These are phyloP conservation scores for Suhomyces bolitotheri DNA, from an alignment of 1,139 yeast genomes.

Conservation along the genomic window DNA sequence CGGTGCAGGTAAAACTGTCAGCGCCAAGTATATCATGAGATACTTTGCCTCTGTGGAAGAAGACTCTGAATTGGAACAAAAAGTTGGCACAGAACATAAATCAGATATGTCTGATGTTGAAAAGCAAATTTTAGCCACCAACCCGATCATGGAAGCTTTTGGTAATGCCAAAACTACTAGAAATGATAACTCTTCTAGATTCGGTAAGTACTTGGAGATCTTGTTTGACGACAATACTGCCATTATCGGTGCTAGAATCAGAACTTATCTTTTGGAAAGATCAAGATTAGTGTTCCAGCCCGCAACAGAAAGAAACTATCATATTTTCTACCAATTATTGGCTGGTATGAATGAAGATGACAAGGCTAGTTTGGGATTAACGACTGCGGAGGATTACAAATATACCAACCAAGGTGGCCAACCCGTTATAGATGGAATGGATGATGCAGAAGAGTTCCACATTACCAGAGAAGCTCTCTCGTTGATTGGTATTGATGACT, in stretches of 20 bases:
- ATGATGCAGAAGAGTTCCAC: conserved; percentile 75
- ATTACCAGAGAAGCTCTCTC: conserved; percentile 74
- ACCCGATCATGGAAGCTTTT: conserved; percentile 97
- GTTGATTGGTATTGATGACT: conserved; percentile 70
- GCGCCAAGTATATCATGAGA: conserved; percentile 97
- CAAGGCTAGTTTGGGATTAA: conserved; percentile 59
- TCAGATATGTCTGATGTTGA: conserved; percentile 90
- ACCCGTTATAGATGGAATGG: conserved; percentile 70
- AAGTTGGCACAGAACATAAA: conserved; percentile 44
- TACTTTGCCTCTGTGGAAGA: conserved; percentile 95
- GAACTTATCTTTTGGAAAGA: conserved; percentile 90
- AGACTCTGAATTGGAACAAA: conserved; percentile 37
- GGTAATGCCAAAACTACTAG: conserved; percentile 98
- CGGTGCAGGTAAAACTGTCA: conserved; percentile 98
- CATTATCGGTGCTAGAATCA: conserved; percentile 90
- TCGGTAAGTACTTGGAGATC: conserved; percentile 94
- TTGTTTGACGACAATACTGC: conserved; percentile 71
- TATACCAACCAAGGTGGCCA: conserved; percentile 92
- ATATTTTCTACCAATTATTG: conserved; percentile 88
- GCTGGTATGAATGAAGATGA: conserved; percentile 70
- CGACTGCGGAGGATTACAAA: conserved; percentile 65
- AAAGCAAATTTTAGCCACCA: conserved; percentile 92
- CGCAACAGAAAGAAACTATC: conserved; percentile 83
- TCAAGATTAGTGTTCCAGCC: conserved; percentile 96
- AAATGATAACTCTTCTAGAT: conserved; percentile 95